A percentile compares a stretch with the other conserved stretches of the same genome.
Evolutionary conservation across 805 yeast genomes (phyloP).

Genomic region (Metschnikowia continentalis): DNA sequence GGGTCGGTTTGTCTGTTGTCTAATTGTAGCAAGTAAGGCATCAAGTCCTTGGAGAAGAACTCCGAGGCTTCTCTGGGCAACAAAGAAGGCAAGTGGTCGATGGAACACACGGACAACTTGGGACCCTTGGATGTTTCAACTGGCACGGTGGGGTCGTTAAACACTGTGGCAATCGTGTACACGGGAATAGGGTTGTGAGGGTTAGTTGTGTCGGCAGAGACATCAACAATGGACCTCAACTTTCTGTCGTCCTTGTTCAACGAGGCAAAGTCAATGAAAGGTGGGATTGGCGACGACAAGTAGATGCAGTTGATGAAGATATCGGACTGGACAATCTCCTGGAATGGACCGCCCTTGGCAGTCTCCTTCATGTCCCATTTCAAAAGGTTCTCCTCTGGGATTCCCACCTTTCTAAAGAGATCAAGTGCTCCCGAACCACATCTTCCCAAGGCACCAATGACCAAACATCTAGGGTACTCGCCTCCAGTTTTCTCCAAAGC

Average conservation of each 20-base stretch:
- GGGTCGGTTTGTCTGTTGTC: constrained; percentile 79
- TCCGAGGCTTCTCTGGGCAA: constrained; percentile 98
- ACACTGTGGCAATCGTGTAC: constrained; percentile 83
- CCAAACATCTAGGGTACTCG: constrained; percentile 70
- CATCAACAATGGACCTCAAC: constrained; percentile 91
- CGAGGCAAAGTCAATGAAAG: constrained; percentile 69
- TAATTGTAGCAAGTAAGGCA: constrained; percentile 84
- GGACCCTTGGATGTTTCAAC: constrained; percentile 82
- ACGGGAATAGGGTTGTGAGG: constrained; percentile 98
- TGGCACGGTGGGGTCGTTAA: constrained; percentile 82
- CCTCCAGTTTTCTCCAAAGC: constrained; percentile 60
- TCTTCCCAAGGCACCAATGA: constrained; percentile 97
- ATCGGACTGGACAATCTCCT: constrained; percentile 83
- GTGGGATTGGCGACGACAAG: constrained; percentile 88
- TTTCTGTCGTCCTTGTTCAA: constrained; percentile 68
- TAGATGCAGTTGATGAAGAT: constrained; percentile 95
- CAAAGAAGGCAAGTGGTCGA: constrained; percentile 93
- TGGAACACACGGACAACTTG: constrained; percentile 84
- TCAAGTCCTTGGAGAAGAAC: constrained; percentile 76
- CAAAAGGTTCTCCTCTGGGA: constrained; percentile 76
- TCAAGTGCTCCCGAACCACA: constrained; percentile 98
- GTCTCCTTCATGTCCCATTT: constrained; percentile 99
- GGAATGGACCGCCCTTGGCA: constrained; percentile 93
- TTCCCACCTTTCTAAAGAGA: constrained; percentile 73
- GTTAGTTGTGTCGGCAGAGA: constrained; percentile 97